These are phyloP conservation scores for Coemansia sp. DNA, from an alignment of 192 early-diverging fungal genomes.

Conservation along the genomic window DNA sequence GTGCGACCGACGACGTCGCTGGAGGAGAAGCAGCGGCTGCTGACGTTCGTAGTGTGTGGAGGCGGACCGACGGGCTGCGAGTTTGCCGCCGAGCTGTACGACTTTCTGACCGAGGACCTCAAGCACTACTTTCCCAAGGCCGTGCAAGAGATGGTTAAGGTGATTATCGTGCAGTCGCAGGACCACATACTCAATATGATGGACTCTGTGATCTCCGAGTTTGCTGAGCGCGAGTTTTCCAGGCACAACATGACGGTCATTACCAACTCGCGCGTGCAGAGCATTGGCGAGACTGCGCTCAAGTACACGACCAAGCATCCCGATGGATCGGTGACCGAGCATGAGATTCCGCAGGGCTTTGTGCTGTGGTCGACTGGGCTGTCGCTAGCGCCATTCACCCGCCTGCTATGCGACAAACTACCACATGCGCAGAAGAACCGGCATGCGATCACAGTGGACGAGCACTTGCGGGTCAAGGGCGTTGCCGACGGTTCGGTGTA, in stretches of 20 bases:
- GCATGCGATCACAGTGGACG: slow-evolving; percentile 72
- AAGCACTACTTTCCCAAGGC: slow-evolving; percentile 70
- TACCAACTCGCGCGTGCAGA: slow-evolving; percentile 64
- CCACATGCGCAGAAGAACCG: slow-evolving; percentile 32
- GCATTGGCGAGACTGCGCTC: slow-evolving; percentile 64
- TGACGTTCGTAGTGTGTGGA: slow-evolving; percentile 87
- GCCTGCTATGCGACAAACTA: slow-evolving; percentile 54
- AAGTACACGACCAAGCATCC: slow-evolving; percentile 55
- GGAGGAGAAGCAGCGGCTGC: slow-evolving; percentile 63
- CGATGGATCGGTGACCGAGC: slow-evolving; percentile 25
- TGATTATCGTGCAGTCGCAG: slow-evolving; percentile 83
- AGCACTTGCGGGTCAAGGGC: slow-evolving; percentile 70
- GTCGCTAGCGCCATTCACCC: slow-evolving; percentile 63
- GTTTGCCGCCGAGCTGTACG: slow-evolving; percentile 76
- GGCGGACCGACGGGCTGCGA: slow-evolving; percentile 87
- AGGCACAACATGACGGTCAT: slow-evolving; percentile 79
- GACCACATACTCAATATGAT: slow-evolving; percentile 77
- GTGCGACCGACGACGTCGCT: slow-evolving; percentile 65
- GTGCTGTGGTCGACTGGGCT: slow-evolving; percentile 81
- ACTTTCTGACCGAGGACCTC: slow-evolving; percentile 84
- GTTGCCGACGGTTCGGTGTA: slow-evolving; percentile 67
- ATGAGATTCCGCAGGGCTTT: slow-evolving; percentile 65
- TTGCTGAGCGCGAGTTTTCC: slow-evolving; percentile 71
- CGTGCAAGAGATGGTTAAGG: slow-evolving; percentile 69
- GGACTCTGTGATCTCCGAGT: slow-evolving; percentile 75